A percentile compares a stretch with the other conserved stretches of the same genome.
phyloP scores from a whole-genome alignment of 2,329 filamentous ascomycete species.

The Hymenotorrendiella dingleyae region DNA sequence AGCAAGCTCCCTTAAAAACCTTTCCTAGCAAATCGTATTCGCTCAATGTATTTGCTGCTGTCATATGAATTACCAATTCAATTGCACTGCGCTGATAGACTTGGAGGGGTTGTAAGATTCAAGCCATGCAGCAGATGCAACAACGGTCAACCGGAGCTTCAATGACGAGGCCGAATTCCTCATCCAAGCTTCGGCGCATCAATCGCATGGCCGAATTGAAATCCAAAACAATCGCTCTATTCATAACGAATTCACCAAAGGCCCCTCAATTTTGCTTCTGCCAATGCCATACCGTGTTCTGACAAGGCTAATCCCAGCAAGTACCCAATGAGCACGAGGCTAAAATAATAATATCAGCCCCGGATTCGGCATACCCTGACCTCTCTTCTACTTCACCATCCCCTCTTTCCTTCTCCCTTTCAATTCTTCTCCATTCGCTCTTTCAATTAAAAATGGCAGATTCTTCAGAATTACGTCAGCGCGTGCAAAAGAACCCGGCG shows the following conservation, averaged over 20 bases:
- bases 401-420: not conserved
- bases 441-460: not conserved
- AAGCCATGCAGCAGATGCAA: too few relatives aligned
- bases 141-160: too few relatives aligned
- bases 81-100: too few relatives aligned
- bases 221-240: too few relatives aligned
- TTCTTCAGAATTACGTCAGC: conserved; percentile 2
- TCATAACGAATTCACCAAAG: not conserved
- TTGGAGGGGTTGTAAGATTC: too few relatives aligned
- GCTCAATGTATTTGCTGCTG: too few relatives aligned
- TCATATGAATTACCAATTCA: too few relatives aligned
- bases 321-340: conserved; percentile 5
- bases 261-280: not conserved
- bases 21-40: too few relatives aligned
- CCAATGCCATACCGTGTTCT: conserved; percentile 4
- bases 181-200: too few relatives aligned
- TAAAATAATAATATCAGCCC: conserved; percentile 3
- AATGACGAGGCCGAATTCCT: too few relatives aligned
- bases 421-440: not conserved
- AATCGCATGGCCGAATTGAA: too few relatives aligned
- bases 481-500: not conserved
- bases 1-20: too few relatives aligned
- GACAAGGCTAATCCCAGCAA: not conserved
- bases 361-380: not conserved
- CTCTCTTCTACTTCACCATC: not conserved